These are phyloP conservation scores for Rhododendron ferrugineum DNA, from an alignment of 148 eudicot species.

Conservation along the genomic window DNA sequence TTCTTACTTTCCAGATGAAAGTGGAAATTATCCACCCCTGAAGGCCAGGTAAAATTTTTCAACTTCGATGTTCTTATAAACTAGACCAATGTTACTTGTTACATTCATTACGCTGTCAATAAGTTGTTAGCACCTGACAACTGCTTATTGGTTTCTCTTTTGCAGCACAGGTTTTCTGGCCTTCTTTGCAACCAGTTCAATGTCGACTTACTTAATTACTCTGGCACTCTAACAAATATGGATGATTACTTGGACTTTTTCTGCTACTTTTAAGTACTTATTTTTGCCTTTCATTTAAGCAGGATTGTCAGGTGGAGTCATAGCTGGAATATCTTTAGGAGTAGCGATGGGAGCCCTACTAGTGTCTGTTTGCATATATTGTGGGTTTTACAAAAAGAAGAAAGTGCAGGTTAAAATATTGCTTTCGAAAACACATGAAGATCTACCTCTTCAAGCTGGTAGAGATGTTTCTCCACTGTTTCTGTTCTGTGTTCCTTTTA, in stretches of 20 bases:
- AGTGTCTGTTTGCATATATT: slow-evolving; percentile 1
- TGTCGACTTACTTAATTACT: neutral
- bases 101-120: neutral
- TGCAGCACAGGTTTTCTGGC: slow-evolving; percentile 45
- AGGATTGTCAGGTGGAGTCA: slow-evolving; percentile 15
- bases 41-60: slow-evolving; percentile 6
- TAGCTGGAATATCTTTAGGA: slow-evolving; percentile 16
- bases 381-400: slow-evolving; percentile 13
- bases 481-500: neutral
- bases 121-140: neutral
- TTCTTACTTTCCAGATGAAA: slow-evolving; percentile 11
- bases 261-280: slow-evolving; percentile 1
- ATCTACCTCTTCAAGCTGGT: slow-evolving; percentile 5
- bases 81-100: neutral
- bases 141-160: neutral
- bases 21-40: slow-evolving; percentile 9
- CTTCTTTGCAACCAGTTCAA: slow-evolving; percentile 20
- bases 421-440: neutral
- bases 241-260: neutral
- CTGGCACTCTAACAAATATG: neutral
- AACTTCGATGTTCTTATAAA: neutral
- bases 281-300: neutral
- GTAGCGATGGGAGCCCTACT: slow-evolving; percentile 12
- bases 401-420: neutral
- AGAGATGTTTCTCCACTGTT: neutral